Evolutionary conservation across 164 flowering plant species (phyloP).

Genomic region (Saururus chinensis): DNA sequence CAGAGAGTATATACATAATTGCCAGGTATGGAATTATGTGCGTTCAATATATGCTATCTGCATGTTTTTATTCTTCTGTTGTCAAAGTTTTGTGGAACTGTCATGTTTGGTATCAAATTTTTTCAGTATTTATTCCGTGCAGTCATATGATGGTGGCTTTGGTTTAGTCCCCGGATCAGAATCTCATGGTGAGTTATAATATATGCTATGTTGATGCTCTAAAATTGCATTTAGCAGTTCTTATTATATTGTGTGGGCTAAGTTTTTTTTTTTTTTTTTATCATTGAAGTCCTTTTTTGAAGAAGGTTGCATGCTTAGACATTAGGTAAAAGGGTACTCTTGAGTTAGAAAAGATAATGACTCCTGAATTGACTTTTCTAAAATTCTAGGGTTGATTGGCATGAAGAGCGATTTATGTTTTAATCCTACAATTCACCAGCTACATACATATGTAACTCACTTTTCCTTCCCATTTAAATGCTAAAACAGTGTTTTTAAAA

Average conservation of each 20-base stretch:
- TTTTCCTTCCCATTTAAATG: too few species aligned
- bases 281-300: neutral
- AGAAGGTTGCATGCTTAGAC: too few species aligned
- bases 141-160: conserved; percentile 99
- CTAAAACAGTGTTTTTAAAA: too few species aligned
- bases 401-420: too few species aligned
- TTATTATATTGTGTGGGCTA: too few species aligned
- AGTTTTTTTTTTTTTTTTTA: too few species aligned
- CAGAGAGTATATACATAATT: conserved; percentile 57
- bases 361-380: too few species aligned
- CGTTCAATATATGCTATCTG: neutral
- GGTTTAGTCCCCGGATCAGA: conserved; percentile 87
- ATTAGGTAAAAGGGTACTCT: too few species aligned
- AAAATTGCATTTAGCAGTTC: neutral
- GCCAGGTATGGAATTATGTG: conserved; percentile 49
- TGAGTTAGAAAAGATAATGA: too few species aligned
- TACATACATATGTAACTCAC: too few species aligned
- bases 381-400: too few species aligned
- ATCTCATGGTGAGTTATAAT: conserved; percentile 80
- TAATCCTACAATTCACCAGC: too few species aligned
- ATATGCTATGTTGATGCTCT: neutral
- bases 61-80: neutral
- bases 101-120: neutral
- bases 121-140: conserved; percentile 10
- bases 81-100: neutral